Base-by-base conservation (phyloP, 441 rosid genomes). In the Biscutella auriculata region DNA sequence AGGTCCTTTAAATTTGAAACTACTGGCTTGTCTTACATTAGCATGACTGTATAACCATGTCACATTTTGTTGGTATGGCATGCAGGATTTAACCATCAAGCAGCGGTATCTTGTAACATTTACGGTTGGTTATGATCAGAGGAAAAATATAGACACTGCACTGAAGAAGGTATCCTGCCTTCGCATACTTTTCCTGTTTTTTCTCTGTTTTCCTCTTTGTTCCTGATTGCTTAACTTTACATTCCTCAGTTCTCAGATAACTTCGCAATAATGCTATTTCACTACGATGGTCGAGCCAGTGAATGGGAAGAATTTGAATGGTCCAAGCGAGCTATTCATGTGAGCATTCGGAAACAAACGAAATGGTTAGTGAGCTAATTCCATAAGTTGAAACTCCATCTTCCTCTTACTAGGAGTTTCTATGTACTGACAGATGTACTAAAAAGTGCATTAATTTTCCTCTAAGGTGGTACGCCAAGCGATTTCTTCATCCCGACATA, bases 161-260 rank as follows among this genome's bases (percentile, higher is more conserved):
- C 77, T 84, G 67, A 80, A 76, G 75, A 84, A 84, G 88, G 93
- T 84, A n/a, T n/a, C n/a, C n/a, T n/a, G n/a, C n/a, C n/a, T n/a
- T n/a, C n/a, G n/a, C n/a, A n/a, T n/a, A n/a, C n/a, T n/a, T n/a
- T n/a, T n/a, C n/a, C n/a, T 61, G 32, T 57, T 16, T 55, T 12
- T 43, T 61, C 51, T 40, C 6, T 10, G 7, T 82, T 69, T 27
- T 82, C n/a, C n/a, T n/a, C n/a, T n/a, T n/a, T n/a, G n/a, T n/a
- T n/a, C n/a, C n/a, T n/a, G n/a, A n/a, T n/a, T n/a, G n/a, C n/a
- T n/a, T n/a, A n/a, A n/a, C n/a, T n/a, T n/a, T n/a, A n/a, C n/a
- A n/a, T n/a, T n/a, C n/a, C n/a, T n/a, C n/a, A n/a, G n/a, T n/a
- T n/a, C n/a, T n/a, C n/a, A n/a, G n/a, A n/a, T n/a, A n/a, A n/a